A percentile compares a stretch with the other conserved stretches of the same genome.
Conservation (phyloP, 2,329 filamentous ascomycete species). For the Pseudonectria buxi region DNA sequence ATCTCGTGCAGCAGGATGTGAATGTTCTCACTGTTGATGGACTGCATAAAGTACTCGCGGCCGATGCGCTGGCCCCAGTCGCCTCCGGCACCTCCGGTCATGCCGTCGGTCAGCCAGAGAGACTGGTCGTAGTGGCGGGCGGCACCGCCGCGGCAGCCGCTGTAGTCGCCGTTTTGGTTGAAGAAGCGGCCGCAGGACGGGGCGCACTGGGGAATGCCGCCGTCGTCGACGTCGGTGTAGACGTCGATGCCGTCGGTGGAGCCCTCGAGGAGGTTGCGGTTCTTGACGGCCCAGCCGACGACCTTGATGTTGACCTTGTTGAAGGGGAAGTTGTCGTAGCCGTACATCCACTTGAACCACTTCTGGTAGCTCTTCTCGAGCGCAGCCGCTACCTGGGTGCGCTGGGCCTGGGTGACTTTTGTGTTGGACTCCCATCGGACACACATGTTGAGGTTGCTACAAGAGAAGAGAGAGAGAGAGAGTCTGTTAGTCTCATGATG, state of each 20-base stretch:
- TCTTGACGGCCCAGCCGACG: conserved; percentile 37
- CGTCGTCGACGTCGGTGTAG: conserved; percentile 34
- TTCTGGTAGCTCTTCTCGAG: conserved; percentile 30
- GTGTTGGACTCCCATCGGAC: conserved; percentile 38
- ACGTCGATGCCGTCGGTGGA: conserved; percentile 31
- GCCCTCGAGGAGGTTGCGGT: conserved; percentile 31
- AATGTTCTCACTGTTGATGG: conserved; percentile 29
- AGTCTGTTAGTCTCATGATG: background rate
- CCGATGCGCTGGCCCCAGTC: conserved; percentile 42
- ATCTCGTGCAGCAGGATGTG: conserved; percentile 43
- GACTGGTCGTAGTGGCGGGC: conserved; percentile 37
- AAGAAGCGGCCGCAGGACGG: conserved; percentile 37
- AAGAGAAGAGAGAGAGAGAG: conserved; percentile 2
- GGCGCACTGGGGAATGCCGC: conserved; percentile 35
- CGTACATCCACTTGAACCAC: conserved; percentile 37
- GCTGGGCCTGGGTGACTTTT: conserved; percentile 31
- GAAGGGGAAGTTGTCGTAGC: conserved; percentile 38
- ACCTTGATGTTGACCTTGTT: conserved; percentile 32
- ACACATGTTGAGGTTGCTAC: conserved; percentile 22
- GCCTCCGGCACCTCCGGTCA: conserved; percentile 37
- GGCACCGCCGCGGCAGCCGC: conserved; percentile 27
- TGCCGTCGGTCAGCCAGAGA: conserved; percentile 41
- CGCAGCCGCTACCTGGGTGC: conserved; percentile 28
- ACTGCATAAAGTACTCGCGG: conserved; percentile 35
- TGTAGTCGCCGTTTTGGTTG: conserved; percentile 36